Conservation (phyloP, 179 eudicot species). For the Silene coronaria region DNA sequence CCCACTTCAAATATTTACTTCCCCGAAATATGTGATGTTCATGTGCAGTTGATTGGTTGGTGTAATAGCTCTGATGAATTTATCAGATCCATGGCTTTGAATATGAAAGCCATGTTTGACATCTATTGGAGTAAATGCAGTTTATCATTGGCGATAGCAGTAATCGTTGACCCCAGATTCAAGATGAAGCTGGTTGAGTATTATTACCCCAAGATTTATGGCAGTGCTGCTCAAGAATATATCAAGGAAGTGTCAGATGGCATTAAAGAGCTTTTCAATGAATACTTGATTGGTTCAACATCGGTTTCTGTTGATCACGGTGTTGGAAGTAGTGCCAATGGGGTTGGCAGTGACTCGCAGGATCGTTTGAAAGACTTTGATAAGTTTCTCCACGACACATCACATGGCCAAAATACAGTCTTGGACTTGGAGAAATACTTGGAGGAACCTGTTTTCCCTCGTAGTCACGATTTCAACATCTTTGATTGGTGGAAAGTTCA, state of each 20-base stretch:
- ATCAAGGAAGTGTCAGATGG: slow-evolving; percentile 59
- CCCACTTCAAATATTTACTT: slow-evolving; percentile 71
- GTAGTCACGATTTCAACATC: slow-evolving; percentile 66
- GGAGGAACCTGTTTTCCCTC: slow-evolving; percentile 89
- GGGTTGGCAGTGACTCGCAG: slow-evolving; percentile 44
- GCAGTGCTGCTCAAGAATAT: slow-evolving; percentile 41
- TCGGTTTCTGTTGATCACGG: slow-evolving; percentile 53
- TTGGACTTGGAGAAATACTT: slow-evolving; percentile 90
- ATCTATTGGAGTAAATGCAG: slow-evolving; percentile 72
- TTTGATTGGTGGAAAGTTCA: slow-evolving; percentile 96
- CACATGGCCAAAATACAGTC: slow-evolving; percentile 51
- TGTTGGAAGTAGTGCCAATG: slow-evolving; percentile 41
- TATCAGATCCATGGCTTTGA: slow-evolving; percentile 55
- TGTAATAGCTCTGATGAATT: slow-evolving; percentile 69
- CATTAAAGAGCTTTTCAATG: slow-evolving; percentile 67
- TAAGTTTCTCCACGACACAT: slow-evolving; percentile 74
- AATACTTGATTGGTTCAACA: slow-evolving; percentile 51
- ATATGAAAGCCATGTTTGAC: slow-evolving; percentile 68
- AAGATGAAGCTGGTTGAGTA: slow-evolving; percentile 89
- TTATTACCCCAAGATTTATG: slow-evolving; percentile 67
- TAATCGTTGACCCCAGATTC: slow-evolving; percentile 76
- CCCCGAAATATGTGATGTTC: slow-evolving; percentile 75
- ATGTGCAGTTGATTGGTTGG: slow-evolving; percentile 66
- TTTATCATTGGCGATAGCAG: slow-evolving; percentile 71
- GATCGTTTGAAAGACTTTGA: slow-evolving; percentile 87